Conservation (phyloP, 2,329 filamentous ascomycete species). For the Mariannaea sp. region DNA sequence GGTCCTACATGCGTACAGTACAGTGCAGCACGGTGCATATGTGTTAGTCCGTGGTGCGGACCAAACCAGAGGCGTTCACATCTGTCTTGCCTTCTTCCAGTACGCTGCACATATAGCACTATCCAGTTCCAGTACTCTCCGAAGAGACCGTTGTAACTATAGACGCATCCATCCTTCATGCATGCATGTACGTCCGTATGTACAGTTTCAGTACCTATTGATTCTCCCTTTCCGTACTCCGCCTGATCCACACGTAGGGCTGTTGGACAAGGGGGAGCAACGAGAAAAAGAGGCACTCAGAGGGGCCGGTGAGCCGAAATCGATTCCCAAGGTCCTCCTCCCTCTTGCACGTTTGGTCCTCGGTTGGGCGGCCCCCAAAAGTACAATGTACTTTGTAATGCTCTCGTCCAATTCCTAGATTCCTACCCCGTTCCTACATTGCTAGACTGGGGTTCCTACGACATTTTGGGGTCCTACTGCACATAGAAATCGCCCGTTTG, state of each 20-base stretch:
- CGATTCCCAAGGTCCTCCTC: slow-evolving; percentile 33
- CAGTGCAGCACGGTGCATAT: not conserved
- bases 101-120: not conserved
- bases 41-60: too few relatives aligned
- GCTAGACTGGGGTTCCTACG: too few relatives aligned
- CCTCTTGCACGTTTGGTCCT: not conserved
- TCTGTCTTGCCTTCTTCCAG: too few relatives aligned
- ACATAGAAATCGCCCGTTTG: slow-evolving; percentile 13
- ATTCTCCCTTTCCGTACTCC: slow-evolving; percentile 15
- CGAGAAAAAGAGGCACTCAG: not conserved
- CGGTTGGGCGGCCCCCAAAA: slow-evolving; percentile 1
- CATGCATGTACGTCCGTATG: slow-evolving; percentile 22
- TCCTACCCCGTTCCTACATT: too few relatives aligned
- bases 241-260: slow-evolving; percentile 38
- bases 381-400: too few relatives aligned
- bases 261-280: slow-evolving; percentile 29
- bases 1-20: not conserved
- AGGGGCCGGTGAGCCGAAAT: slow-evolving; percentile 20
- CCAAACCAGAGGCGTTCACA: too few relatives aligned
- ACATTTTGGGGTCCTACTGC: slow-evolving; percentile 13
- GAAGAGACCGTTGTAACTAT: not conserved
- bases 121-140: not conserved
- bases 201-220: too few relatives aligned
- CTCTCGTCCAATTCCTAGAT: slow-evolving; percentile 8
- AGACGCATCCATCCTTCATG: not conserved